These are phyloP conservation scores for Globisporangium iwayamae DNA, from an alignment of 352 stramenopile species.

Conservation along the genomic window DNA sequence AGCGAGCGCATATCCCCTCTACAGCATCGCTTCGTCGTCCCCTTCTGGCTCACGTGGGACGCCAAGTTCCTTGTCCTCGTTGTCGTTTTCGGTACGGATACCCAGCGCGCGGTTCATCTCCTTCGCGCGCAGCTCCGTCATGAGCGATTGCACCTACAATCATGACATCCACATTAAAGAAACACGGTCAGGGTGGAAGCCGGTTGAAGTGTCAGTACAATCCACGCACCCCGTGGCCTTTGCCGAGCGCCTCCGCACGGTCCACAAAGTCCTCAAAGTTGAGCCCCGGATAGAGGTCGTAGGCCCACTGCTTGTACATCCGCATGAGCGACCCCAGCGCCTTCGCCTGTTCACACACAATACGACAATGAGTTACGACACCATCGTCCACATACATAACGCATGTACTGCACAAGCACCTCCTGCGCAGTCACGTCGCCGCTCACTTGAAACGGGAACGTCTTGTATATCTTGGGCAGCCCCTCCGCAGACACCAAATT, in stretches of 20 bases:
- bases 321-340: conserved; percentile 61
- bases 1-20: not conserved
- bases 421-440: conserved; percentile 54
- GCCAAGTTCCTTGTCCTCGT: conserved; percentile 6
- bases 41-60: conserved; percentile 12
- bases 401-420: conserved; percentile 19
- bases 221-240: conserved; percentile 32
- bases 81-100: conserved; percentile 17
- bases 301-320: conserved; percentile 87
- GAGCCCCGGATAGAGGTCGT: conserved; percentile 75
- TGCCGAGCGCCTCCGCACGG: conserved; percentile 51
- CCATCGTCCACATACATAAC: not conserved
- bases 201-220: not conserved
- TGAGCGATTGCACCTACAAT: conserved; percentile 49
- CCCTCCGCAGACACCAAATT: conserved; percentile 61
- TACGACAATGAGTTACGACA: not conserved
- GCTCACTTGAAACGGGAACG: conserved; percentile 67
- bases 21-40: conserved; percentile 45
- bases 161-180: not conserved
- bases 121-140: conserved; percentile 54
- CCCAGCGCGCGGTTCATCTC: conserved; percentile 38
- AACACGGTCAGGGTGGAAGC: not conserved
- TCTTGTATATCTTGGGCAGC: conserved; percentile 65
- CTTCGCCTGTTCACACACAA: conserved; percentile 28
- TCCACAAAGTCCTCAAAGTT: conserved; percentile 84